phyloP scores from a whole-genome alignment of 352 stramenopile genomes.

The Blastocystis sp. region DNA sequence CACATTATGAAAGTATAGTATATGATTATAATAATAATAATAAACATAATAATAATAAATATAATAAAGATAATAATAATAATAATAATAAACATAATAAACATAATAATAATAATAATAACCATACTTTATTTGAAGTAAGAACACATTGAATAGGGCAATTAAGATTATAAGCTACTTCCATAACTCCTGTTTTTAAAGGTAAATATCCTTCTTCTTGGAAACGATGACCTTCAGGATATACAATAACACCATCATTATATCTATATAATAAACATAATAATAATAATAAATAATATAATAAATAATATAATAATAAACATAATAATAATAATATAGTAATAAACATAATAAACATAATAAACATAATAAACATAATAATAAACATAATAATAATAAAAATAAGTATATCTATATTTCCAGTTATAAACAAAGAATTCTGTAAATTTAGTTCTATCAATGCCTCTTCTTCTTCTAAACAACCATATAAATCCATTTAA shows the following conservation, averaged over 20 bases:
- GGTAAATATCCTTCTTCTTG: conserved; percentile 12
- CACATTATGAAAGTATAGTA: no score
- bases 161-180: conserved; percentile 31
- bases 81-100: no score
- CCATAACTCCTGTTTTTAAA: conserved; percentile 34
- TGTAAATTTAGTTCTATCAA: conserved; percentile 28
- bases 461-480: conserved; percentile 21
- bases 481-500: conserved; percentile 35
- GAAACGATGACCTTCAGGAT: conserved; percentile 35
- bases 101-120: no score
- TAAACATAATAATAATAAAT: no score
- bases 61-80: no score
- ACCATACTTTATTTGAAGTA: no score
- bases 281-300: no score
- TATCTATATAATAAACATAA: neutral
- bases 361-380: no score
- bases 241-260: conserved; percentile 21
- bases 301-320: no score
- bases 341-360: no score
- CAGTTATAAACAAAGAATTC: conserved; percentile 32
- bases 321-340: no score
- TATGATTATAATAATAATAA: no score
- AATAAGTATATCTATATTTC: neutral
- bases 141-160: conserved; percentile 22
- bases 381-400: neutral